Conservation (phyloP, 192 early-diverging fungal species). For the Helicostylum pulchrum region DNA sequence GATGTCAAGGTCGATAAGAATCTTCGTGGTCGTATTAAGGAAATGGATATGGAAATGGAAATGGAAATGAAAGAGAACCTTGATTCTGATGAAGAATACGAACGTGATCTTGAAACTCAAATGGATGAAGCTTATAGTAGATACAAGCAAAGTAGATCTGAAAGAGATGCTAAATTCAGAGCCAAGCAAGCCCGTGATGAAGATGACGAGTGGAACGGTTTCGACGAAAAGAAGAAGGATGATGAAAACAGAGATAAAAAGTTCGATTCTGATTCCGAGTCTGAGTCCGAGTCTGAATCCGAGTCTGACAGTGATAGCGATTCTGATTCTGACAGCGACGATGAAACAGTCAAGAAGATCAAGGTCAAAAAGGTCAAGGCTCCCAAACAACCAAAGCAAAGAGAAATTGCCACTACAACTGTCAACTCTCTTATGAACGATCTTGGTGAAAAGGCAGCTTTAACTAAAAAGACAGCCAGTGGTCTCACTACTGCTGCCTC, state of each 20-base stretch:
- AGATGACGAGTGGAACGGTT: constrained; percentile 67
- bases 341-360: constrained; percentile 30
- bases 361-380: constrained; percentile 10
- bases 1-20: constrained; percentile 16
- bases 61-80: constrained; percentile 5
- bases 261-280: constrained; percentile 15
- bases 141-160: constrained; percentile 66
- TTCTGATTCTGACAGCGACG: constrained; percentile 36
- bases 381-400: constrained; percentile 24
- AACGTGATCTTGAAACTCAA: constrained; percentile 31
- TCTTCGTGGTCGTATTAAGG: constrained; percentile 15
- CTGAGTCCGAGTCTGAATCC: constrained; percentile 13
- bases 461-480: constrained; percentile 41
- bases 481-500: constrained; percentile 78
- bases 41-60: constrained; percentile 18
- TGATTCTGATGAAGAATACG: constrained; percentile 29
- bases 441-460: constrained; percentile 53
- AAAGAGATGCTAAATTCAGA: constrained; percentile 72
- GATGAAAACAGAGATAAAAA: constrained; percentile 6
- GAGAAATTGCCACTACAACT: constrained; percentile 32
- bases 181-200: constrained; percentile 68
- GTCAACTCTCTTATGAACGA: constrained; percentile 50
- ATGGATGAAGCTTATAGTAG: constrained; percentile 65
- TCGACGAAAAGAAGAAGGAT: constrained; percentile 47
- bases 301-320: constrained; percentile 40